Percentiles rank a stretch among this genome's conserved stretches.
phyloP scores from a whole-genome alignment of 306 rosid genomes.

The Malus sieversii region DNA sequence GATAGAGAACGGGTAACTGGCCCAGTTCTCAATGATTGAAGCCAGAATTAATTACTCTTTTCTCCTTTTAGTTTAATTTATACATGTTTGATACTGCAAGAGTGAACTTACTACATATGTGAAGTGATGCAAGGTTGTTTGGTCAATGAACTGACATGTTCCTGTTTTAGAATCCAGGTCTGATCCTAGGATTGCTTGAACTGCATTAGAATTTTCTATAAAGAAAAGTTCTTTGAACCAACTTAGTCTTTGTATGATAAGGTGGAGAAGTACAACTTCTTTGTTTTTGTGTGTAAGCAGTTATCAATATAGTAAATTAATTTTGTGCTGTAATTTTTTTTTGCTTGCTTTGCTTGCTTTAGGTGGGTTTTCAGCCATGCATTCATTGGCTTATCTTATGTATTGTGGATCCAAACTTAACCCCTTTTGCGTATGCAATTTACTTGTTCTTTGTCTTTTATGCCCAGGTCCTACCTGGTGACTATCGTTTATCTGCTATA shows the following conservation, averaged over 20 bases:
- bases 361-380: background rate
- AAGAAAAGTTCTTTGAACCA: background rate
- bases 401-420: background rate
- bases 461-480: constrained; percentile 82
- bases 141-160: background rate
- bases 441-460: constrained; percentile 1
- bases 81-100: background rate
- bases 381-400: background rate
- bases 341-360: background rate
- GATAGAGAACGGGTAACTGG: background rate
- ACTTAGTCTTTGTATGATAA: background rate
- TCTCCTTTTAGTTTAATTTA: background rate
- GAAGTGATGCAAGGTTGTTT: background rate
- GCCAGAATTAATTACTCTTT: background rate
- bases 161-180: background rate
- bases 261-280: background rate
- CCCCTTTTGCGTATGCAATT: background rate
- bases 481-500: constrained; percentile 88
- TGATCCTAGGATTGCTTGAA: background rate
- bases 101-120: background rate
- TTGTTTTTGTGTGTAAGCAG: background rate
- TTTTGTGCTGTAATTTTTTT: background rate
- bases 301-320: background rate
- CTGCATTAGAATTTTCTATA: background rate
- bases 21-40: background rate